Evolutionary conservation across 2,329 filamentous ascomycete species (phyloP), one percentile per base, ranked within the genome.

Genomic region (Diplocarpon rosae): DNA sequence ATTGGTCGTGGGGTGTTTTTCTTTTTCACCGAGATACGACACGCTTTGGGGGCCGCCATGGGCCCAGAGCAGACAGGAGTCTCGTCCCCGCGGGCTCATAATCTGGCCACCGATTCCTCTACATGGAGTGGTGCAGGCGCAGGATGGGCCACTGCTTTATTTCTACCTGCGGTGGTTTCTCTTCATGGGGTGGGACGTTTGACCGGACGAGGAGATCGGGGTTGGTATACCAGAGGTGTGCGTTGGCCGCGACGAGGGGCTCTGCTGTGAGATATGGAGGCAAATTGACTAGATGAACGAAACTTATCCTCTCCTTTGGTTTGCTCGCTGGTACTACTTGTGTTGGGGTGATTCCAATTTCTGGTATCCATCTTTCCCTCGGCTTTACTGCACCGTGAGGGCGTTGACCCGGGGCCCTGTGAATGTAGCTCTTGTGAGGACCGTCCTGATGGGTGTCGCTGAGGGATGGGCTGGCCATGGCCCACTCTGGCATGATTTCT

Each of bases 211-310:
- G 20, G 4, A 24, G 20, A 7, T 3, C 3, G 20, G 20, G 20
- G 3, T 24, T 24, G 20, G 7, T 24, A 24, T 24, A 24, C 20
- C 20, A 24, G 20, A 24, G 3, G 20, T n/a, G 20, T 24, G 20
- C 7, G 20, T 7, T 30, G 24, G 16, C 10, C 4, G 20, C 24
- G 9, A 15, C 7, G 28, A 29, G 20, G 7, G 8, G 14, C 5
- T 28, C 10, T 37, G 30, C 9, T 38, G 17, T 37, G 35, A 29
- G 39, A 43, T 39, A 35, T 13, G 45, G 36, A 43, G 45, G 40
- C 45, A 47, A 47, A 47, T 47, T 47, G 40, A 47, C 24, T 43
- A 36, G 27, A 31, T 36, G 33, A 47, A 43, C 27, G 31, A 32
- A 34, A 39, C 4, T 32, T 10, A 9, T 12, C 30, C 9, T 14